Evolutionary conservation across 2,329 filamentous ascomycete species (phyloP).

Genomic region (Zymoseptoria tritici): DNA sequence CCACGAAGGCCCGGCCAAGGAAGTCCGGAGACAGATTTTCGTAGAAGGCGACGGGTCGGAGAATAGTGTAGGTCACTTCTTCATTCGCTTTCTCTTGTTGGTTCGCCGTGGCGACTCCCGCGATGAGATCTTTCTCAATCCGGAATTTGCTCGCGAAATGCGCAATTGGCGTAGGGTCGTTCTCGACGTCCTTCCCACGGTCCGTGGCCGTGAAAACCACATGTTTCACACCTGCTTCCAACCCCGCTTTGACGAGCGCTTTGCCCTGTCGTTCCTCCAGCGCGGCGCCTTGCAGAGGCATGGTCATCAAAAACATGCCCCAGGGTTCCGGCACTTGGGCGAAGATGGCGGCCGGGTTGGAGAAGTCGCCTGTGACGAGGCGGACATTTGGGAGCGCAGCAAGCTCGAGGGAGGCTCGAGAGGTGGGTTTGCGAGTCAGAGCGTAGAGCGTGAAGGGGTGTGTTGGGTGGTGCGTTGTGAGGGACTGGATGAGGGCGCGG

Average conservation of each 20-base stretch:
- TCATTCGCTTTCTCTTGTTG: conserved; percentile 24
- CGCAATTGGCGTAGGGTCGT: conserved; percentile 49
- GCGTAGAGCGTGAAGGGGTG: conserved; percentile 45
- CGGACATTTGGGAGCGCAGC: conserved; percentile 40
- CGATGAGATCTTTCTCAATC: conserved; percentile 55
- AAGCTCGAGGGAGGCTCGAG: conserved; percentile 45
- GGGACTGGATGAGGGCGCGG: conserved; percentile 37
- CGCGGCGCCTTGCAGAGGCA: conserved; percentile 19
- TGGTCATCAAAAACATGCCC: conserved; percentile 23
- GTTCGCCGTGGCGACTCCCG: conserved; percentile 32
- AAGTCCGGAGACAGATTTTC: conserved; percentile 49
- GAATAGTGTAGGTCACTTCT: conserved; percentile 53
- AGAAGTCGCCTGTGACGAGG: conserved; percentile 52
- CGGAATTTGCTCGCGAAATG: conserved; percentile 56
- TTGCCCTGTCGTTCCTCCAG: conserved; percentile 51
- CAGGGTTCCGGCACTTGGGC: conserved; percentile 20
- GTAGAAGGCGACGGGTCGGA: conserved; percentile 57
- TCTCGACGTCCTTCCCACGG: conserved; percentile 51
- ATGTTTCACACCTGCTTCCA: conserved; percentile 49
- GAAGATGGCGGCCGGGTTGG: conserved; percentile 47
- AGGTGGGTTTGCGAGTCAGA: conserved; percentile 51
- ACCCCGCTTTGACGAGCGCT: conserved; percentile 49
- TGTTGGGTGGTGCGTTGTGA: conserved; percentile 28
- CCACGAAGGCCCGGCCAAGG: conserved; percentile 42
- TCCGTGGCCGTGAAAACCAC: conserved; percentile 55